phyloP scores from a whole-genome alignment of 495 filamentous ascomycete genomes.

The Cetradonia linearis region DNA sequence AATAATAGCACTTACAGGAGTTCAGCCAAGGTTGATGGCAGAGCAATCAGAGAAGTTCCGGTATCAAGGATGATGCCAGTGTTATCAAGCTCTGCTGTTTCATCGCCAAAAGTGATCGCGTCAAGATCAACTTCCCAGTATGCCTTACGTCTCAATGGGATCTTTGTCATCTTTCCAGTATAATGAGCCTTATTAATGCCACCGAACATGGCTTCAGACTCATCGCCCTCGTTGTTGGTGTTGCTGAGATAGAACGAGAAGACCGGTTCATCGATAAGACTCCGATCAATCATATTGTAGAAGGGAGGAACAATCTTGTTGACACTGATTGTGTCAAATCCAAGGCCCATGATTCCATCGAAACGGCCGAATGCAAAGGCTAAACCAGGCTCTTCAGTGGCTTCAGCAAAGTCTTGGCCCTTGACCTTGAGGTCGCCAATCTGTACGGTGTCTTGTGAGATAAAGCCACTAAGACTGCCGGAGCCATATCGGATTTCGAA shows the following conservation, averaged over 20 bases:
- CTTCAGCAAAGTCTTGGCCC: constrained; percentile 89
- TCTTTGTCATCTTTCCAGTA: constrained; percentile 79
- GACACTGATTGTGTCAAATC: constrained; percentile 90
- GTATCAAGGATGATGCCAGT: constrained; percentile 97
- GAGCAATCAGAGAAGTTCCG: constrained; percentile 93
- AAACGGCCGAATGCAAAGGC: constrained; percentile 98
- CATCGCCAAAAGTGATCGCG: constrained; percentile 75
- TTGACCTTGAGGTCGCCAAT: constrained; percentile 86
- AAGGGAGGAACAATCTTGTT: constrained; percentile 91
- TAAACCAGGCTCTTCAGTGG: constrained; percentile 85
- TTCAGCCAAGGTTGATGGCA: constrained; percentile 86
- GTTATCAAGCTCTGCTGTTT: constrained; percentile 75
- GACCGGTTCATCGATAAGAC: constrained; percentile 78
- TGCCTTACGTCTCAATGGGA: constrained; percentile 92
- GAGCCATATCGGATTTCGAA: constrained; percentile 97
- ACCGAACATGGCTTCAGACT: constrained; percentile 86
- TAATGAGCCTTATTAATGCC: constrained; percentile 81
- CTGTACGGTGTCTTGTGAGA: constrained; percentile 72
- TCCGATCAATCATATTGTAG: constrained; percentile 89
- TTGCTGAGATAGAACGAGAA: constrained; percentile 93
- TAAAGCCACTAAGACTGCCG: constrained; percentile 85
- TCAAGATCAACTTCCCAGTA: constrained; percentile 99
- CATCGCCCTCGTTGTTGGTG: constrained; percentile 59
- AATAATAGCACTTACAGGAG: constrained; percentile 51
- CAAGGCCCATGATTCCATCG: constrained; percentile 94